Base-by-base conservation (phyloP, 2,329 filamentous ascomycete genomes). In the Parastagonospora nodorum region DNA sequence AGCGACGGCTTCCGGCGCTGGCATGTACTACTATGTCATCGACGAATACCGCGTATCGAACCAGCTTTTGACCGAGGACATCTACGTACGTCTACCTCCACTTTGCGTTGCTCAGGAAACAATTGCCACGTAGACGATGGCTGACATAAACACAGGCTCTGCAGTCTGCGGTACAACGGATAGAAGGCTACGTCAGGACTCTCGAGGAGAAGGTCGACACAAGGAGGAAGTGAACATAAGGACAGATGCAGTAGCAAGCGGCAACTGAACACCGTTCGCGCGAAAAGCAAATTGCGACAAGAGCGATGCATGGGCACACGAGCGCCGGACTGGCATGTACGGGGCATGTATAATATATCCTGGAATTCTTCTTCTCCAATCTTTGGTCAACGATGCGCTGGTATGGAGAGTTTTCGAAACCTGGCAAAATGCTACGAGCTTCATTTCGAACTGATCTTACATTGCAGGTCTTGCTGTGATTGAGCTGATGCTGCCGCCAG, bases 41-140 rank as follows among this genome's bases (percentile, higher is more conserved):
- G 86, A 93, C 73, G 92, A 97, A 76, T 97, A 97, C 81, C 91
- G 92, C 78, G 82, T 92, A 37, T 90, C 91, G 63, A 97, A 97
- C 79, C 90, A 96, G 77, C 83, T 97, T 69, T 80, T 97, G 76
- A 93, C 88, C 54, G 92, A 96, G 77, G 93, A 97, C 77, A 96
- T 97, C 74, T 93, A 93, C 77, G 93, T 97, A 84, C 76, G 90
- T 88, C 27, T 24, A 5, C 11, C 7, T 11, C 8, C 16, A 39
- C 16, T 10, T 19, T 38, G 14, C 14, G 14, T 4, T 32, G 11
- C 8, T 15, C 33, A 29, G 10, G 27, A 14, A 12, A 5, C 12
- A 4, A 29, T 15, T 27, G 8, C 2, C 19, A 35, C 35, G 5
- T 15, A 36, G n/a, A 45, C 8, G 28, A 24, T 45, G 8, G 35